Conservation (phyloP, 176 grass and related monocot species). For the Ampelocalamus luodianensis region DNA sequence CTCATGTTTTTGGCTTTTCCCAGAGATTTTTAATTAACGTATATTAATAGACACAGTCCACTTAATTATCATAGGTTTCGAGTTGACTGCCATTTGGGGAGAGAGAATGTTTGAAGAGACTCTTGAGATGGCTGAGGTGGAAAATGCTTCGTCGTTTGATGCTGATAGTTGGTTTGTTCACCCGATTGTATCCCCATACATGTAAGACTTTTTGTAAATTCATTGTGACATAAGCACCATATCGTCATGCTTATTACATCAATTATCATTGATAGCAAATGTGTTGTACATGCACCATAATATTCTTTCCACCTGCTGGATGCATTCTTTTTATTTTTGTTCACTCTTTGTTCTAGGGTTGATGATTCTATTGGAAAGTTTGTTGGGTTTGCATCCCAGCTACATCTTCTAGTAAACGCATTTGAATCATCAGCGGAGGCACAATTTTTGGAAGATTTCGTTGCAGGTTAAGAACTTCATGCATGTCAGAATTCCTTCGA, state of each 20-base stretch:
- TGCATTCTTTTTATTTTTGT: conserved; percentile 32
- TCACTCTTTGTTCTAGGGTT: conserved; percentile 60
- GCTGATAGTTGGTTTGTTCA: conserved; percentile 88
- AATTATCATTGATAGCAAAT: neutral
- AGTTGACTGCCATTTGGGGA: conserved; percentile 76
- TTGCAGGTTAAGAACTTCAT: conserved; percentile 75
- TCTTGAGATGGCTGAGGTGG: conserved; percentile 97
- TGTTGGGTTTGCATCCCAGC: conserved; percentile 95
- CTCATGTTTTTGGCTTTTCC: conserved; percentile 31
- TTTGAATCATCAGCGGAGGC: conserved; percentile 67
- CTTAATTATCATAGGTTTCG: conserved; percentile 72
- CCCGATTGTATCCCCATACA: conserved; percentile 72
- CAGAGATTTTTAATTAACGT: conserved; percentile 21
- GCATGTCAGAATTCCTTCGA: conserved; percentile 18
- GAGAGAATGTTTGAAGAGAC: conserved; percentile 84
- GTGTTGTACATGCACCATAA: neutral
- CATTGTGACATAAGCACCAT: conserved; percentile 31
- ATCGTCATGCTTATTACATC: conserved; percentile 15
- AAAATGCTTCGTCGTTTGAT: conserved; percentile 92
- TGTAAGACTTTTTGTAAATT: conserved; percentile 57
- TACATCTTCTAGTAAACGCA: conserved; percentile 79
- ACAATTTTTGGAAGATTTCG: conserved; percentile 94
- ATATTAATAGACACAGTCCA: conserved; percentile 7
- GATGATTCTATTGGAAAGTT: conserved; percentile 85
- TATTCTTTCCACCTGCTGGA: conserved; percentile 25